A percentile compares a stretch with the other conserved stretches of the same genome.
phyloP scores from a whole-genome alignment of 192 early-diverging fungal genomes.

The Funneliformis geosporum region DNA sequence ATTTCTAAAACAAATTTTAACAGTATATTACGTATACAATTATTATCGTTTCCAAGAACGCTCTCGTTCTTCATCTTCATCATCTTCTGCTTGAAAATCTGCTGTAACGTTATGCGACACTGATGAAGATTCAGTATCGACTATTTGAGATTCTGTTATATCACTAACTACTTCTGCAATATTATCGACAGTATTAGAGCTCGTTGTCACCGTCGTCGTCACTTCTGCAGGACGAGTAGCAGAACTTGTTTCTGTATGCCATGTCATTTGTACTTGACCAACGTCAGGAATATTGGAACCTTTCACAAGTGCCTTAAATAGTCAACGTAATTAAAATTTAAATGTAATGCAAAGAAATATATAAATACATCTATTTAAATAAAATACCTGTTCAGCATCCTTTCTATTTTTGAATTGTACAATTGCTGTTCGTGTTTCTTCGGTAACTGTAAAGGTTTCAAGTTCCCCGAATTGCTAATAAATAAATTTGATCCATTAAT shows the following conservation, averaged over 20 bases:
- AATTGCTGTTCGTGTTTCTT: slow-evolving; percentile 47
- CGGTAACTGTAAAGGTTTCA: slow-evolving; percentile 42
- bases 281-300: slow-evolving; percentile 35
- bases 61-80: slow-evolving; percentile 42
- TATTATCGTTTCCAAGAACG: slow-evolving; percentile 48
- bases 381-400: slow-evolving; percentile 57
- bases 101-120: slow-evolving; percentile 7
- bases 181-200: slow-evolving; percentile 6
- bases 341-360: too few species aligned
- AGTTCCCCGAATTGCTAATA: slow-evolving; percentile 54
- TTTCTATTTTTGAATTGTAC: slow-evolving; percentile 57
- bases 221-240: slow-evolving; percentile 27
- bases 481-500: slow-evolving; percentile 2
- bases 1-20: slow-evolving; percentile 27
- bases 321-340: background rate
- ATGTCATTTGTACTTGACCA: slow-evolving; percentile 31
- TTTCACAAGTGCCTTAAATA: slow-evolving; percentile 33
- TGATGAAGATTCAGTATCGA: background rate
- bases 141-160: background rate
- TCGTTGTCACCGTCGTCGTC: background rate
- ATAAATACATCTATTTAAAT: slow-evolving; percentile 25
- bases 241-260: slow-evolving; percentile 37
- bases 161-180: slow-evolving; percentile 14
- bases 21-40: background rate
- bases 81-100: slow-evolving; percentile 28